A percentile compares a stretch with the other conserved stretches of the same genome.
These are phyloP conservation scores for Scytalidium lignicola DNA, from an alignment of 2,329 filamentous ascomycete species.

Conservation along the genomic window DNA sequence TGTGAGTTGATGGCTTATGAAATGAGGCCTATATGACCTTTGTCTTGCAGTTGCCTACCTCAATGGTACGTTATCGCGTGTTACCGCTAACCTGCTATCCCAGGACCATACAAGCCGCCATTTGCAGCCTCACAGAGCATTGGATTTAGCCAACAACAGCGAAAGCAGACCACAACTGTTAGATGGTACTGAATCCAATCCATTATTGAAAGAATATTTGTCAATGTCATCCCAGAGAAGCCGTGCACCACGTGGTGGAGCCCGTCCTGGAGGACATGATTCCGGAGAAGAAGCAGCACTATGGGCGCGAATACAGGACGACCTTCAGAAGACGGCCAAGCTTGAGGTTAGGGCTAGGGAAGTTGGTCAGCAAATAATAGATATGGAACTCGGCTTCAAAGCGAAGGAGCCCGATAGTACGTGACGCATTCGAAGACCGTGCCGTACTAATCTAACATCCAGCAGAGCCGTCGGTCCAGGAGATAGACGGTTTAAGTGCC, in stretches of 20 bases:
- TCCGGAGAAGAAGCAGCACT: conserved; percentile 10
- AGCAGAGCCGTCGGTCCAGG: conserved; percentile 17
- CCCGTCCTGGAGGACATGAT: conserved; percentile 10
- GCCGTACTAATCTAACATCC: conserved; percentile 2
- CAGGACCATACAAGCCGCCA: background rate
- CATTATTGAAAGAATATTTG: background rate
- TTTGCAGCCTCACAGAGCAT: background rate
- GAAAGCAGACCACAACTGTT: background rate
- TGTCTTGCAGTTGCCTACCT: background rate
- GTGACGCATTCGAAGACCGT: background rate
- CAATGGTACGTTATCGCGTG: background rate
- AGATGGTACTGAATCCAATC: background rate
- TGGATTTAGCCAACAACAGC: background rate
- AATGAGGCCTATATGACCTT: background rate
- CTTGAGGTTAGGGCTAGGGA: conserved; percentile 1
- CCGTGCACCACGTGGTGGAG: conserved; percentile 7
- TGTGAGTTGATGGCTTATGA: background rate
- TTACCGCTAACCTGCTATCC: background rate
- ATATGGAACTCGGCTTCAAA: conserved; percentile 3
- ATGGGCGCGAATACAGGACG: conserved; percentile 8
- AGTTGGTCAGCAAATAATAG: conserved; percentile 1
- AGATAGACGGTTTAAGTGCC: conserved; percentile 17
- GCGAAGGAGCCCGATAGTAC: conserved; percentile 2
- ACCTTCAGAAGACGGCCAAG: conserved; percentile 1
- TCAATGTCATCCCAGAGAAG: conserved; percentile 14